These are phyloP conservation scores for Plasmodium falciparum DNA, from an alignment of 169 alveolate species.

Conservation along the genomic window DNA sequence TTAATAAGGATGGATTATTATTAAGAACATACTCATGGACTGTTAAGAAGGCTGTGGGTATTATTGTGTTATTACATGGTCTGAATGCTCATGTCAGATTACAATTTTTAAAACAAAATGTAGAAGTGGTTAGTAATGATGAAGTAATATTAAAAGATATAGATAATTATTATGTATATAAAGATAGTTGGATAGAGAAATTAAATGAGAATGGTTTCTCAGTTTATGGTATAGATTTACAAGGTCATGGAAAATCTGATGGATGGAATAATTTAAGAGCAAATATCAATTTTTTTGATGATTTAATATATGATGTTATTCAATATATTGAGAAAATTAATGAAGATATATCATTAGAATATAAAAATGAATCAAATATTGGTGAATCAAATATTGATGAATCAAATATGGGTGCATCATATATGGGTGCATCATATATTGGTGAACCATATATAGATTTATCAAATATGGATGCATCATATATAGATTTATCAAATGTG, in stretches of 20 bases:
- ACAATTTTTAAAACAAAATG: constrained; percentile 7
- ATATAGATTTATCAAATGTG: neutral
- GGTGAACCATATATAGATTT: neutral
- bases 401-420: too few relatives aligned
- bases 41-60: constrained; percentile 9
- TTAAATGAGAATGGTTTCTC: constrained; percentile 7
- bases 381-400: too few relatives aligned
- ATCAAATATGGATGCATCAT: too few relatives aligned
- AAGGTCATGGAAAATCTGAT: constrained; percentile 32
- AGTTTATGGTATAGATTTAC: constrained; percentile 30
- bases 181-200: constrained; percentile 17
- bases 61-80: constrained; percentile 22
- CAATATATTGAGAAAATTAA: constrained; percentile 13
- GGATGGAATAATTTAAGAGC: constrained; percentile 4
- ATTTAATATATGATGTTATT: constrained; percentile 18
- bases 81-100: constrained; percentile 11
- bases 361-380: too few relatives aligned
- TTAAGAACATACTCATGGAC: constrained; percentile 8
- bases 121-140: constrained; percentile 12
- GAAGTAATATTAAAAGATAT: constrained; percentile 15
- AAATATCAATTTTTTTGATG: constrained; percentile 4
- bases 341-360: neutral
- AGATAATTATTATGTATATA: constrained; percentile 16
- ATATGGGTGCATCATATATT: neutral
- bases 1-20: constrained; percentile 24